Percentiles rank a stretch among this genome's conserved stretches.
phyloP scores from a whole-genome alignment of 164 flowering plant genomes.

The Magnolia changhungtana region DNA sequence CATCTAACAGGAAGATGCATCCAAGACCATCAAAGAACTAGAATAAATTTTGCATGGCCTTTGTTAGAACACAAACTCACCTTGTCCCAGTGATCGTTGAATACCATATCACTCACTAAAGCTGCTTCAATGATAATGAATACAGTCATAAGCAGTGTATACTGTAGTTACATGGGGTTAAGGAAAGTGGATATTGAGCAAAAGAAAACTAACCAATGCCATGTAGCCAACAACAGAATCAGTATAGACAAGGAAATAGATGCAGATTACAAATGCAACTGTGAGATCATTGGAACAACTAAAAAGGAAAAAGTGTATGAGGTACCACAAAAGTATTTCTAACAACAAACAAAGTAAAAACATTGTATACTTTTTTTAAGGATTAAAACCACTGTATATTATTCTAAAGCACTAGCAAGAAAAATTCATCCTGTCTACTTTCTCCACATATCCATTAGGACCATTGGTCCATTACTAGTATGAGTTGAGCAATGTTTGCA shows the following conservation, averaged over 20 bases:
- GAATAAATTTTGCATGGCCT: background rate
- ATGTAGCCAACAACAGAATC: background rate
- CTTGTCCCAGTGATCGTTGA: slow-evolving; percentile 73
- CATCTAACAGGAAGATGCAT: background rate
- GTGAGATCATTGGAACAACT: background rate
- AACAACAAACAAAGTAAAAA: too few relatives aligned
- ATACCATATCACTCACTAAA: slow-evolving; percentile 53
- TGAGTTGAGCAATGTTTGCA: background rate
- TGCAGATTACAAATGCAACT: background rate
- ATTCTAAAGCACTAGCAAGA: background rate
- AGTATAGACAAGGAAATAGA: background rate
- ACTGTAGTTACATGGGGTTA: slow-evolving; percentile 41
- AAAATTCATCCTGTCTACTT: background rate
- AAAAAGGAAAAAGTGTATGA: background rate
- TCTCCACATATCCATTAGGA: background rate
- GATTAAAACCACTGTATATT: too few relatives aligned
- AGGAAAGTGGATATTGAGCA: slow-evolving; percentile 19
- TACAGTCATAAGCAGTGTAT: slow-evolving; percentile 41
- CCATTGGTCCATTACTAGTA: background rate
- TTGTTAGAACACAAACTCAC: slow-evolving; percentile 26
- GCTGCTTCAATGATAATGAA: slow-evolving; percentile 60
- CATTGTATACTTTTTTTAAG: too few relatives aligned
- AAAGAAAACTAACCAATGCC: background rate
- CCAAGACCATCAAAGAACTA: background rate
- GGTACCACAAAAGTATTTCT: background rate